Base-by-base conservation (phyloP, 805 yeast genomes). In the Pichia thaimueangensis region DNA sequence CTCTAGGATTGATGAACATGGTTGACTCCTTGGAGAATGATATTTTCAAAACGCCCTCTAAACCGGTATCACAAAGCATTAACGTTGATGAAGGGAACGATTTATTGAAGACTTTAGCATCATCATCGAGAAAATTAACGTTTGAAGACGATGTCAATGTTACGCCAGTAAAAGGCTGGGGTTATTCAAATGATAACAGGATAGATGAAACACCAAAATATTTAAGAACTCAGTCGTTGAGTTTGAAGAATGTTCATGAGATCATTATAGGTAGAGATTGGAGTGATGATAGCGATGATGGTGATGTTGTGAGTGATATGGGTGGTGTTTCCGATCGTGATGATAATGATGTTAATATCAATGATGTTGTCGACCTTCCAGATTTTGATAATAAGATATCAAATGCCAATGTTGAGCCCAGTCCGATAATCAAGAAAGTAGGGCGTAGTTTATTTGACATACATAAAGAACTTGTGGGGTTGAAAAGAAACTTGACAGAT, bases 31-130 rank as follows among this genome's bases (percentile, higher is more conserved):
- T n/a, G n/a, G 30, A 42, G 20, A 34, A 39, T 5, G 51, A 43
- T 9, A 31, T 47, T 9, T 59, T 61, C 50, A 57, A 57, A 46
- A 60, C 65, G 1, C 64, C 65, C 1, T 53, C 58, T 5, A 53
- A 52, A 25, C 39, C 38, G 8, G 45, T 22, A 22, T 30, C 43
- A 15, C 23, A 39, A 6, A 11, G 13, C 5, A 25, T 12, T 10
- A 25, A 25, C 5, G 13, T 8, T 25, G 13, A 25, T 25, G 13
- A n/a, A n/a, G n/a, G n/a, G n/a, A n/a, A n/a, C n/a, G n/a, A n/a
- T n/a, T n/a, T 27, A 19, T 17, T 19, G 15, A 23, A 19, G 7
- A 6, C 6, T 5, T 27, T 35, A 9, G 19, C 36, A 45, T 17
- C 47, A 36, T 11, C 41, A 3, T 35, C 45, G 7, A 35, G 30